phyloP scores from a whole-genome alignment of 2,329 filamentous ascomycete species.

The Pyrenochaeta sp. region DNA sequence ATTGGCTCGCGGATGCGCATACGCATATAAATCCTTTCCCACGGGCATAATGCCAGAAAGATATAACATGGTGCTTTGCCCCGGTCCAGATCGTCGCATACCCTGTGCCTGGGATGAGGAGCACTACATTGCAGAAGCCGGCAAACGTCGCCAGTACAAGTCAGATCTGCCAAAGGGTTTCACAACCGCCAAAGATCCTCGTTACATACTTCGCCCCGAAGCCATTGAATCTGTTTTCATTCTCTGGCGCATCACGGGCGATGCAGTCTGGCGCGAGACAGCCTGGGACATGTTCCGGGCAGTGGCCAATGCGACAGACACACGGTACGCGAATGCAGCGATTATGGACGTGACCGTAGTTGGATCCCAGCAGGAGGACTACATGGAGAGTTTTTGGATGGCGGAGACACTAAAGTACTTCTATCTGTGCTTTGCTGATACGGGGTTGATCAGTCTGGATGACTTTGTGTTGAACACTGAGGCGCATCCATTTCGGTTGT shows the following conservation, averaged over 20 bases:
- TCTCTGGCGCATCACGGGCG: slow-evolving; percentile 65
- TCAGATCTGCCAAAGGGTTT: slow-evolving; percentile 52
- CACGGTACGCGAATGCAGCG: slow-evolving; percentile 53
- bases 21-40: slow-evolving; percentile 64
- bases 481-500: slow-evolving; percentile 54
- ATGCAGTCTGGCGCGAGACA: slow-evolving; percentile 51
- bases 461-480: slow-evolving; percentile 60
- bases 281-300: slow-evolving; percentile 58
- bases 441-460: slow-evolving; percentile 54
- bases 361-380: slow-evolving; percentile 46
- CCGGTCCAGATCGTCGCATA: slow-evolving; percentile 24
- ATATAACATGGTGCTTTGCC: slow-evolving; percentile 63
- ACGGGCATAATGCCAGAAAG: slow-evolving; percentile 68
- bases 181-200: slow-evolving; percentile 50
- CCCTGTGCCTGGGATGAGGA: slow-evolving; percentile 63
- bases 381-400: slow-evolving; percentile 60
- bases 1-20: slow-evolving; percentile 67
- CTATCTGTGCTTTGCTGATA: slow-evolving; percentile 56
- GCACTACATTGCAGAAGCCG: slow-evolving; percentile 52
- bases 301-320: slow-evolving; percentile 52
- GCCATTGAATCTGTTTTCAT: slow-evolving; percentile 67
- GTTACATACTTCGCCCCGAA: slow-evolving; percentile 60
- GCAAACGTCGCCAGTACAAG: slow-evolving; percentile 31
- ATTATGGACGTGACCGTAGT: slow-evolving; percentile 52
- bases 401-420: slow-evolving; percentile 61